phyloP scores from a whole-genome alignment of 2,329 filamentous ascomycete species.

The Fulvia fulva region DNA sequence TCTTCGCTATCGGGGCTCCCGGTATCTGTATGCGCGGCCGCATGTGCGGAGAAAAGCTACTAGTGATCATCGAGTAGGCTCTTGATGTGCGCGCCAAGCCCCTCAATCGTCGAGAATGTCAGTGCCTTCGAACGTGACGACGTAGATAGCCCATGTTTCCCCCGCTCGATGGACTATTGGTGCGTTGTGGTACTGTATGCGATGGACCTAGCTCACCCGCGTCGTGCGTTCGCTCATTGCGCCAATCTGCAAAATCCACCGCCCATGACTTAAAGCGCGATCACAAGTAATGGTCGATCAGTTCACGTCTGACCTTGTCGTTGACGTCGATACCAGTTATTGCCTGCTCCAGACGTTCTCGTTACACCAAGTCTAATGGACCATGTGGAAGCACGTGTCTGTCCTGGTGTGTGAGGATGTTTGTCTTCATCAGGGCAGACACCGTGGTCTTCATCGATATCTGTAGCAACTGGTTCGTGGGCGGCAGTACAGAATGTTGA shows the following conservation, averaged over 20 bases:
- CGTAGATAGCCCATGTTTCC: neutral
- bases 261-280: neutral
- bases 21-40: no score
- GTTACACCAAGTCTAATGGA: conserved; percentile 10
- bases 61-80: no score
- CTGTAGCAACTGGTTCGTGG: conserved; percentile 18
- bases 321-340: conserved; percentile 15
- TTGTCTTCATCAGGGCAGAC: conserved; percentile 17
- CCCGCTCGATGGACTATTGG: neutral
- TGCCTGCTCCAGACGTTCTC: conserved; percentile 15
- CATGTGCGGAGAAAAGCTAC: no score
- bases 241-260: neutral
- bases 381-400: conserved; percentile 11
- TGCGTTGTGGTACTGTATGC: neutral
- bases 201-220: neutral
- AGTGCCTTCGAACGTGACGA: neutral
- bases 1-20: no score
- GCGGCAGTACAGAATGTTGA: conserved; percentile 12
- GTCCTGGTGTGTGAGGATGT: conserved; percentile 15
- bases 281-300: neutral
- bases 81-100: no score
- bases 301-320: conserved; percentile 19
- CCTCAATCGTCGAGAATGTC: neutral
- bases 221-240: neutral
- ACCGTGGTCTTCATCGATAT: conserved; percentile 14